Evolutionary conservation across 2,329 filamentous ascomycete species (phyloP).

Genomic region (Emydomyces testavorans): DNA sequence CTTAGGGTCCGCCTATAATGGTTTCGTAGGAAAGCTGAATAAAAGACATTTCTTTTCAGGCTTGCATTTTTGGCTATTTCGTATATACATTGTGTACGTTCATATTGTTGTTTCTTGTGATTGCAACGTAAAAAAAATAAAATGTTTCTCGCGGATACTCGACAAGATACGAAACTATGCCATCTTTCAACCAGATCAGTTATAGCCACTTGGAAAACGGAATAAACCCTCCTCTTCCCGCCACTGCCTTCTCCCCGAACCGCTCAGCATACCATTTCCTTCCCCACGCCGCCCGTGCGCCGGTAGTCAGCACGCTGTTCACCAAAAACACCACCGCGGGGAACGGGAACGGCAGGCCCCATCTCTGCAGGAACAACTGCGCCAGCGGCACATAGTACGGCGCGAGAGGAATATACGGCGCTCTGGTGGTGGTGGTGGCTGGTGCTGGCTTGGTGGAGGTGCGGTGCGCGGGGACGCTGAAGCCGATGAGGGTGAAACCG

Average conservation of each 20-base stretch:
- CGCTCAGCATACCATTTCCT: slow-evolving; percentile 74
- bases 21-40: not conserved
- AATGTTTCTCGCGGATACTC: too few relatives aligned
- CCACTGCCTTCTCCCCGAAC: slow-evolving; percentile 76
- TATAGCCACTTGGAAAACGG: slow-evolving; percentile 41
- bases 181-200: too few relatives aligned
- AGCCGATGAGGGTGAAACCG: slow-evolving; percentile 61
- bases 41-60: not conserved
- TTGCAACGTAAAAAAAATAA: too few relatives aligned
- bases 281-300: slow-evolving; percentile 71
- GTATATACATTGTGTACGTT: too few relatives aligned
- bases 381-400: slow-evolving; percentile 30
- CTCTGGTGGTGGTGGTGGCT: not conserved
- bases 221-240: slow-evolving; percentile 61
- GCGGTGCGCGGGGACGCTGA: slow-evolving; percentile 21
- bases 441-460: not conserved
- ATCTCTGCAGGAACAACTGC: slow-evolving; percentile 19
- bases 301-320: slow-evolving; percentile 83
- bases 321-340: slow-evolving; percentile 73
- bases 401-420: slow-evolving; percentile 23
- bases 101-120: too few relatives aligned
- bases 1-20: too few relatives aligned
- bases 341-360: slow-evolving; percentile 43
- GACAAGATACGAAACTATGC: too few relatives aligned
- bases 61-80: not conserved